Base-by-base conservation (phyloP, 2,329 filamentous ascomycete genomes). In the Ceratocystis ficicola region DNA sequence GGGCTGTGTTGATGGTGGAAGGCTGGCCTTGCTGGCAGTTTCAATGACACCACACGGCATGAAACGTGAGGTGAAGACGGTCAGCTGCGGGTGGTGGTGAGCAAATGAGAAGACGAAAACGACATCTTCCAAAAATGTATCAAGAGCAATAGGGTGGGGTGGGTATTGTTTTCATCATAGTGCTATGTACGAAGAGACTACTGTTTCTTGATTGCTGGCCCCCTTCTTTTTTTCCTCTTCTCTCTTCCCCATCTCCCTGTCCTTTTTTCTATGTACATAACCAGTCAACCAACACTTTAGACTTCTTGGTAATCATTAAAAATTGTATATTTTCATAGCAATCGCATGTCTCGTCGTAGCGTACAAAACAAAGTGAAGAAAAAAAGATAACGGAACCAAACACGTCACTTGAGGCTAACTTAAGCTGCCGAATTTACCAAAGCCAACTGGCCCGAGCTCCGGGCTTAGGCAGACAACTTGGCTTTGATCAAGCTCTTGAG, bases 401-500 rank as follows among this genome's bases (percentile, higher is more conserved):
- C 32, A 12, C 32, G 32, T 10, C 32, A 2, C 32, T 12, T 36
- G 32, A 12, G 32, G 32, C 5, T 5, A 15, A 4, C 36, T 15
- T 15, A 41, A 41, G 10, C 36, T 41, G 36, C 10, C 36, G 12
- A 15, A 10, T 41, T 12, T 12, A 12, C 36, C 15, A 15, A 41
- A 41, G 12, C 36, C 36, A 12, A 15, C 36, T 41, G 36, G 36
- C 36, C 10, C 36, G 12, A 12, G 8, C 10, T 3, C 36, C 10
- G 12, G 4, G 30, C 46, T 75, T 79, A 79, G 69, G 77, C 76
- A 66, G 70, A 65, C 72, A 97, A 83, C 89, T 96, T 97, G 79
- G 85, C 78, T 83, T 87, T 87, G 74, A 99, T 83, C 74, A 95
- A 92, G 70, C 85, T 83, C 88, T 97, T 97, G 73, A 99, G 86